Evolutionary conservation across 768 basidiomycete species (phyloP).

Genomic region (Lactarius hatsudake): DNA sequence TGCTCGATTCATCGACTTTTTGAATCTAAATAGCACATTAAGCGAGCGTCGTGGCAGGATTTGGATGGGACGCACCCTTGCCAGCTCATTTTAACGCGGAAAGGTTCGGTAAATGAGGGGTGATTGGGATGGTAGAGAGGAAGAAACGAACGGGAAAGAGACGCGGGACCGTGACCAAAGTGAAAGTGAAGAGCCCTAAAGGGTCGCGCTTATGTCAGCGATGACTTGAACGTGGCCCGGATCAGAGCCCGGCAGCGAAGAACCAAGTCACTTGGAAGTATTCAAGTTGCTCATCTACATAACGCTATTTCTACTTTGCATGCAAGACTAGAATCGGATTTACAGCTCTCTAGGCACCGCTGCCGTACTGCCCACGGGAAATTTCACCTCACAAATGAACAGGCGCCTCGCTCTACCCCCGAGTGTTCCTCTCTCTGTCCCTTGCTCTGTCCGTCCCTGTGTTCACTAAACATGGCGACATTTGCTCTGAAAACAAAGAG

Average conservation of each 20-base stretch:
- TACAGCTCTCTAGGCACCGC: background rate
- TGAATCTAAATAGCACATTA: conserved; percentile 55
- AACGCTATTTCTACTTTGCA: background rate
- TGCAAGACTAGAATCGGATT: background rate
- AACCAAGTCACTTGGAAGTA: background rate
- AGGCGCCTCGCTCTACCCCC: background rate
- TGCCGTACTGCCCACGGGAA: background rate
- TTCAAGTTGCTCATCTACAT: too few relatives aligned
- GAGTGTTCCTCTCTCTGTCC: background rate
- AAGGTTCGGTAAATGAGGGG: background rate
- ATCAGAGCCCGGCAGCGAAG: background rate
- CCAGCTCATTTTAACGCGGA: conserved; percentile 19
- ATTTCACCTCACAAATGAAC: background rate
- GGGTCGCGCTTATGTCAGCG: background rate
- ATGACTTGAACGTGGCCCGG: background rate
- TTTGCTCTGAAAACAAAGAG: background rate
- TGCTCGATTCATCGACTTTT: conserved; percentile 89
- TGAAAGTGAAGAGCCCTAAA: conserved; percentile 6
- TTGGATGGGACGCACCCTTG: conserved; percentile 8
- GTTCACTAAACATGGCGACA: background rate
- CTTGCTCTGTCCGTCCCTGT: background rate
- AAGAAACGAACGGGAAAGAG: background rate
- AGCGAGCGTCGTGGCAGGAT: background rate
- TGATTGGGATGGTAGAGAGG: background rate
- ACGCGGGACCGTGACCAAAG: background rate